Conservation (phyloP, 2,329 filamentous ascomycete species). For the Penicillium concentricum region DNA sequence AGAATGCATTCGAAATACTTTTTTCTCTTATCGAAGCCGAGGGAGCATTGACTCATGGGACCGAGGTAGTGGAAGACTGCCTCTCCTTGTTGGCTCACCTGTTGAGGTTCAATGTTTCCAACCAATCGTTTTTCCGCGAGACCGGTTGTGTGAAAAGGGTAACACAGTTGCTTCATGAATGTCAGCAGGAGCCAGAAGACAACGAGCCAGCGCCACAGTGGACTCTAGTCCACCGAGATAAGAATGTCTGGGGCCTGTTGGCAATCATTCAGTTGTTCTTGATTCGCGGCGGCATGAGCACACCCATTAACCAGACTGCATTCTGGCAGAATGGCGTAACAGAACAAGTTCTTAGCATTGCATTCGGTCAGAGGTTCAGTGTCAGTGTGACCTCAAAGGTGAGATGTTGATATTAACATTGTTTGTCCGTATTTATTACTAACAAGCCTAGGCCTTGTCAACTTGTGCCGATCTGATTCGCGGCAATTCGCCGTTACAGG, state of each 20-base stretch:
- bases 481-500: slow-evolving; percentile 75
- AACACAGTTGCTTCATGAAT: slow-evolving; percentile 63
- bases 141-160: slow-evolving; percentile 77
- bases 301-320: slow-evolving; percentile 76
- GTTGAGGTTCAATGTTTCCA: slow-evolving; percentile 80
- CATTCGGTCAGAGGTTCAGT: slow-evolving; percentile 72
- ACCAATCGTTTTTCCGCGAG: slow-evolving; percentile 91
- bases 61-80: slow-evolving; percentile 87
- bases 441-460: slow-evolving; percentile 63
- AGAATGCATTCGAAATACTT: slow-evolving; percentile 85
- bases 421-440: background rate
- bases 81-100: slow-evolving; percentile 88
- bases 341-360: slow-evolving; percentile 75
- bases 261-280: slow-evolving; percentile 86
- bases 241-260: slow-evolving; percentile 87
- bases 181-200: slow-evolving; percentile 50
- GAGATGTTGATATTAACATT: slow-evolving; percentile 22
- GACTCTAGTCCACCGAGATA: slow-evolving; percentile 75
- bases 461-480: slow-evolving; percentile 87
- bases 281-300: slow-evolving; percentile 74
- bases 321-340: slow-evolving; percentile 83
- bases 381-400: slow-evolving; percentile 80
- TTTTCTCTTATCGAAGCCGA: slow-evolving; percentile 81
- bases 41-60: slow-evolving; percentile 77
- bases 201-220: slow-evolving; percentile 66